Base-by-base conservation (phyloP, 2,329 filamentous ascomycete genomes). In the Trichoderma atroviride region DNA sequence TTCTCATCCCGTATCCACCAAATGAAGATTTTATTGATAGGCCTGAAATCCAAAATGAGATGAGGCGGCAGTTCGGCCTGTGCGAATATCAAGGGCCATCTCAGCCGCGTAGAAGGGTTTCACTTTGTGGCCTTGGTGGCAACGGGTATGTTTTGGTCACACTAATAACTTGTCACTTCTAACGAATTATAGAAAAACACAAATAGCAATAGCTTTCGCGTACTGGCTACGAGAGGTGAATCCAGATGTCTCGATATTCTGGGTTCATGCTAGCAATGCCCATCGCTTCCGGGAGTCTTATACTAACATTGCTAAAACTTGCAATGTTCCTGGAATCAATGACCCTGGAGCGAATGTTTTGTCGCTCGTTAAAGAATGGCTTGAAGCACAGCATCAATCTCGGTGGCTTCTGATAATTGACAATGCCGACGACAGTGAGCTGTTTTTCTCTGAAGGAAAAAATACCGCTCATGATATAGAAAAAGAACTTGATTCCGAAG, bases 261-360 rank as follows among this genome's bases (percentile, higher is more conserved):
- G 78, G 78, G 73, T 80, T 19, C 75, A 78, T 59, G 78, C 76
- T 0, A 78, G 75, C 70, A 79, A 70, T 68, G 52, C 70, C 0
- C 73, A 77, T 14, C 76, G 74, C 2, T 78, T 79, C 58, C 74
- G 72, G 3, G 69, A 77, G 68, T 65, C 74, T 4, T 79, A 73
- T 53, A 43, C 69, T 27, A 72, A 57, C 0, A 76, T 79, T 50
- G 76, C 77, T 5, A 56, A 74, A 53, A 69, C 74, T 60, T 77
- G 74, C 52, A 40, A 72, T 0, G 72, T 73, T 3, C 73, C 76
- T 2, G 74, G 75, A 11, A 60, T 70, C 43, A 66, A 75, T 9
- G 71, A 74, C 55, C 72, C 72, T 11, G 68, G 74, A 35, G 50
- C 24, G 0, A 72, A 79, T 22, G 33, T 75, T 16, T 63, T 78